Base-by-base conservation (phyloP, 352 stramenopile species). In the Phytophthora vignae region DNA sequence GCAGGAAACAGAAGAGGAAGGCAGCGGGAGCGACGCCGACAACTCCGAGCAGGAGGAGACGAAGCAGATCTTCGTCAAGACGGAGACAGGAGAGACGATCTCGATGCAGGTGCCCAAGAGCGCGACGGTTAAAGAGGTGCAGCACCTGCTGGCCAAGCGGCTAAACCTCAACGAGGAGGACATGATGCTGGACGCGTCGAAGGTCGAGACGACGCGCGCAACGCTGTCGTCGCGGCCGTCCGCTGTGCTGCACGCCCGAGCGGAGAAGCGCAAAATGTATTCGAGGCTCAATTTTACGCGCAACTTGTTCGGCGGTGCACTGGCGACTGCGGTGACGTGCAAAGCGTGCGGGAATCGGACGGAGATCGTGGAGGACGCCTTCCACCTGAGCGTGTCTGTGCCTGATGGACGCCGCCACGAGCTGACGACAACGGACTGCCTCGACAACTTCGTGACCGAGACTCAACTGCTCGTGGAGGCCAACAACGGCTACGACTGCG, bases 401-500 rank as follows among this genome's bases (percentile, higher is more conserved):
- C 85, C 83, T 1, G 63, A 79, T 36, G 50, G 57, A 25, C 44
- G 46, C 1, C 38, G 69, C 3, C 70, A 52, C 9, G 58, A 66
- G 9, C 21, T 85, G 22, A 69, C 72, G 19, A 77, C 71, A 22
- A 76, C 55, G 2, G 81, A 90, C 60, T 92, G 85, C 40, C 72
- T 92, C 7, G 42, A 80, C n/a, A 70, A 69, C 9, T 90, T 92
- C 14, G 73, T 90, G 12, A 67, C 60, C 17, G 76, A 85, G 62
- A 89, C 81, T 4, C 62, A 84, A 42, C 64, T 92, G 11, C 60
- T 79, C 1, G 82, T 91, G 31, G 67, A 73, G 10, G 60, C 73
- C 1, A 84, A 90, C 21, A 92, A 90, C n/a, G 85, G 85, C 33
- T 92, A 92, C 61, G 81, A 92, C 48, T 92, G 85, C 44, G 81